Conservation (phyloP, 768 basidiomycete genomes). For the Baorangia bicolor region DNA sequence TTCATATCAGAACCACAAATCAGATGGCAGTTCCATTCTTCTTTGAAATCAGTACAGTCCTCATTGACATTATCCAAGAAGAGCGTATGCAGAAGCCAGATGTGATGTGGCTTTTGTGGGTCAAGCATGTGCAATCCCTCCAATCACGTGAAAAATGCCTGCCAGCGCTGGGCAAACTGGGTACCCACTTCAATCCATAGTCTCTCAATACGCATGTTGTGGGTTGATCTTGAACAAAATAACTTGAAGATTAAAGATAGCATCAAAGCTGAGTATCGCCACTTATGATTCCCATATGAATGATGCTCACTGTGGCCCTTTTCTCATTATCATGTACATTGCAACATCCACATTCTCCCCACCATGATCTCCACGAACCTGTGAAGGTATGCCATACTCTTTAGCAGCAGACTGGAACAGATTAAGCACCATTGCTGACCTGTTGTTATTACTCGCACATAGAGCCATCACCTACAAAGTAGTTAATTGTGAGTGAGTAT, state of each 20-base stretch:
- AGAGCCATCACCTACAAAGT: no score
- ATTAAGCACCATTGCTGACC: no score
- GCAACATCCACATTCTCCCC: slow-evolving; percentile 32
- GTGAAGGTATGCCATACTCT: slow-evolving; percentile 22
- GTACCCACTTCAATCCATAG: slow-evolving; percentile 24
- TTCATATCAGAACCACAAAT: slow-evolving; percentile 5
- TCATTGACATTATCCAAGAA: slow-evolving; percentile 40
- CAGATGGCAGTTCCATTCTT: slow-evolving; percentile 42
- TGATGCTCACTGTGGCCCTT: slow-evolving; percentile 24
- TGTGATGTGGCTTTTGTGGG: slow-evolving; percentile 31
- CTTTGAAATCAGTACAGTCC: slow-evolving; percentile 35
- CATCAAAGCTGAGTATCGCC: slow-evolving; percentile 27
- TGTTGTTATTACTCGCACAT: no score
- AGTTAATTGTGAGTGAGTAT: no score
- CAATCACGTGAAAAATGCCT: slow-evolving; percentile 40
- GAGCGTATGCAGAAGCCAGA: slow-evolving; percentile 44
- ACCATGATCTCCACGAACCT: slow-evolving; percentile 30
- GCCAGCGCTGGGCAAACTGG: slow-evolving; percentile 32
- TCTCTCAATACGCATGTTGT: slow-evolving; percentile 32
- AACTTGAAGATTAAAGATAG: slow-evolving; percentile 13
- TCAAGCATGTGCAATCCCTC: slow-evolving; percentile 37
- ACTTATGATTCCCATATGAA: slow-evolving; percentile 30
- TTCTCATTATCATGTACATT: slow-evolving; percentile 20
- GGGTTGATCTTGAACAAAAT: slow-evolving; percentile 31
- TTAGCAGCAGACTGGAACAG: no score